Evolutionary conservation across 2,329 filamentous ascomycete species (phyloP).

Genomic region (Celoporthe dispersa): DNA sequence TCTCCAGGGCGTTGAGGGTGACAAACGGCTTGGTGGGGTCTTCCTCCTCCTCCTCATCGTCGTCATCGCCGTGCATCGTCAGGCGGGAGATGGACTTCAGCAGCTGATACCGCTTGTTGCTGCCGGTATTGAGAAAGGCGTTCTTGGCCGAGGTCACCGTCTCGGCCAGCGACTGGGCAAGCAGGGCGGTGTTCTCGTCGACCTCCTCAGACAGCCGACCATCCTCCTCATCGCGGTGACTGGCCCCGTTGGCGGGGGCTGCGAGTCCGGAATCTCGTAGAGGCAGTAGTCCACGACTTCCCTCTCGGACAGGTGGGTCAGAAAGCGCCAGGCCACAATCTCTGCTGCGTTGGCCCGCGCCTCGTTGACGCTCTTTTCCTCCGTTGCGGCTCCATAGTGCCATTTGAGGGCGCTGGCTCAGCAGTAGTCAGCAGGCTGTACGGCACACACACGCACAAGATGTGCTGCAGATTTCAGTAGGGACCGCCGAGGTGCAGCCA

Average conservation of each 20-base stretch:
- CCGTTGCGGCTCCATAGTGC: constrained; percentile 68
- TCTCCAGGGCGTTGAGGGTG: constrained; percentile 83
- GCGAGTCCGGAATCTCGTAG: constrained; percentile 66
- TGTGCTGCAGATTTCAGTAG: background rate
- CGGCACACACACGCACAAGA: background rate
- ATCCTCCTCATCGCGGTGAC: constrained; percentile 46
- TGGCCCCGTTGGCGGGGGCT: constrained; percentile 34
- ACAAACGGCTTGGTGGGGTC: constrained; percentile 75
- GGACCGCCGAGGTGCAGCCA: too few species aligned
- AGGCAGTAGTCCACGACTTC: constrained; percentile 77
- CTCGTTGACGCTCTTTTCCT: constrained; percentile 68
- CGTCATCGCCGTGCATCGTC: constrained; percentile 50
- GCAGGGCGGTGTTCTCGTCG: constrained; percentile 53
- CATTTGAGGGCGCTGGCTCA: constrained; percentile 70
- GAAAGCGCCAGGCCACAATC: constrained; percentile 79
- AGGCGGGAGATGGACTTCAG: constrained; percentile 60
- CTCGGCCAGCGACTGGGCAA: constrained; percentile 41
- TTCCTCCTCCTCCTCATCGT: constrained; percentile 53
- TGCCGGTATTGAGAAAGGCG: constrained; percentile 41
- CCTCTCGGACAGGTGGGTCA: constrained; percentile 70
- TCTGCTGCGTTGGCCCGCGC: constrained; percentile 76
- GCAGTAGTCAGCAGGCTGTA: constrained; percentile 21
- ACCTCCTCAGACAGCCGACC: constrained; percentile 30
- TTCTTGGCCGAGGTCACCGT: constrained; percentile 34
- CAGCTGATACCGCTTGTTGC: constrained; percentile 53